Percentiles rank a stretch among this genome's conserved stretches.
These are phyloP conservation scores for Stephania yunnanensis DNA, from an alignment of 164 flowering plant species.

Conservation along the genomic window DNA sequence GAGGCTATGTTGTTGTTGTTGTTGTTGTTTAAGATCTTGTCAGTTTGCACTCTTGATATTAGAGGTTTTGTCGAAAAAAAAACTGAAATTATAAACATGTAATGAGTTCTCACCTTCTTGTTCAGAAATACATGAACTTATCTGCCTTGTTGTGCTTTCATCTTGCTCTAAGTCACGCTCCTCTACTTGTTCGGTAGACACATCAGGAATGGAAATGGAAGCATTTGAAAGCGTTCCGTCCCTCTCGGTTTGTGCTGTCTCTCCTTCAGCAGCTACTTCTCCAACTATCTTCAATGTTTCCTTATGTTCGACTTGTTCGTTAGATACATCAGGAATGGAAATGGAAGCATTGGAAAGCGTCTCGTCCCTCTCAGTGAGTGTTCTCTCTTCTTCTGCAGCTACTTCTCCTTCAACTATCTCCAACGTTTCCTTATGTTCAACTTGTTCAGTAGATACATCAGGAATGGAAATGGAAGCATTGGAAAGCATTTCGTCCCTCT, in stretches of 20 bases:
- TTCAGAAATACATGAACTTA: constrained; percentile 13
- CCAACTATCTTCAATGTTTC: no score
- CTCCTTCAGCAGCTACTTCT: not conserved
- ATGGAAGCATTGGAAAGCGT: not conserved
- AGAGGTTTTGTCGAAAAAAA: constrained; percentile 9
- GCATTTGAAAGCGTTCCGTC: not conserved
- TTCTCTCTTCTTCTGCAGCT: not conserved
- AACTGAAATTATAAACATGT: not conserved
- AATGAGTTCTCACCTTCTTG: constrained; percentile 18
- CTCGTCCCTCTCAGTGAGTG: not conserved
- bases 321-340: no score
- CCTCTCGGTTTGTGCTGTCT: not conserved
- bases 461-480: not conserved
- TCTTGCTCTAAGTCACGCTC: constrained; percentile 5
- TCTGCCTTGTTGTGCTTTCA: constrained; percentile 7
- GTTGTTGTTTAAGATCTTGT: not conserved
- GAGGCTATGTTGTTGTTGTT: no score
- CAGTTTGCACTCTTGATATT: not conserved
- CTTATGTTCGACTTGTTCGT: no score
- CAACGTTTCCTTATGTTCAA: not conserved
- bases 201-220: not conserved
- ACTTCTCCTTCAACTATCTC: not conserved
- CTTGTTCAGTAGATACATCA: constrained; percentile 1
- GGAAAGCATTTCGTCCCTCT: not conserved
- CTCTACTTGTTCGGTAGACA: not conserved